A percentile compares a stretch with the other conserved stretches of the same genome.
Evolutionary conservation across 495 filamentous ascomycete species (phyloP).

Genomic region (Rhypophila decipiens): DNA sequence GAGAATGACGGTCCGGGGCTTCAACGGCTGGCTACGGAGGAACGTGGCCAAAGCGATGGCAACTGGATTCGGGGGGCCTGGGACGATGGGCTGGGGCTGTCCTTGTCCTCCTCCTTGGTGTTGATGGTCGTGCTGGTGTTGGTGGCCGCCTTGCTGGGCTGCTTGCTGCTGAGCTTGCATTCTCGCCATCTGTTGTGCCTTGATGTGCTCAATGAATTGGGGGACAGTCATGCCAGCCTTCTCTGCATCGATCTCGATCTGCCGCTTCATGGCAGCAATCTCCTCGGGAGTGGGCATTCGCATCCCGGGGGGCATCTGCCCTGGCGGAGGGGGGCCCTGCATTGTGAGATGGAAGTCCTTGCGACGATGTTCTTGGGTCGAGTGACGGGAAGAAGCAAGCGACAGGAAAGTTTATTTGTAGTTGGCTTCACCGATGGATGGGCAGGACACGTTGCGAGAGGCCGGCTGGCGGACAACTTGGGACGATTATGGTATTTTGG

Average conservation of each 20-base stretch:
- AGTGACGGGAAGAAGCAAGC: background rate
- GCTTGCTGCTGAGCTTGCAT: constrained; percentile 59
- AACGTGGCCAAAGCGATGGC: constrained; percentile 88
- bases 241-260: constrained; percentile 69
- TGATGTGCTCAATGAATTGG: constrained; percentile 61
- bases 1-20: constrained; percentile 84
- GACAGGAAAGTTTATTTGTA: background rate
- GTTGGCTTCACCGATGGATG: background rate
- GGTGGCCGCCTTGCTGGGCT: constrained; percentile 26
- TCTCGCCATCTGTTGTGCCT: constrained; percentile 53
- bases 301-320: constrained; percentile 16
- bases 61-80: constrained; percentile 77
- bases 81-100: constrained; percentile 54
- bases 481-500: background rate
- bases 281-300: constrained; percentile 75
- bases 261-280: constrained; percentile 74
- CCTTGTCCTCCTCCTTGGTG: constrained; percentile 42
- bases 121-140: constrained; percentile 29
- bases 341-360: background rate
- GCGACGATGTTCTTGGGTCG: background rate
- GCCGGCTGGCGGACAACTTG: background rate
- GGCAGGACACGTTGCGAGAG: background rate
- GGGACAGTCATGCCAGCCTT: constrained; percentile 70
- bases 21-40: constrained; percentile 76
- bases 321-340: background rate